Evolutionary conservation across 257 asterid genomes (phyloP).

Genomic region (Nicotiana knightiana): DNA sequence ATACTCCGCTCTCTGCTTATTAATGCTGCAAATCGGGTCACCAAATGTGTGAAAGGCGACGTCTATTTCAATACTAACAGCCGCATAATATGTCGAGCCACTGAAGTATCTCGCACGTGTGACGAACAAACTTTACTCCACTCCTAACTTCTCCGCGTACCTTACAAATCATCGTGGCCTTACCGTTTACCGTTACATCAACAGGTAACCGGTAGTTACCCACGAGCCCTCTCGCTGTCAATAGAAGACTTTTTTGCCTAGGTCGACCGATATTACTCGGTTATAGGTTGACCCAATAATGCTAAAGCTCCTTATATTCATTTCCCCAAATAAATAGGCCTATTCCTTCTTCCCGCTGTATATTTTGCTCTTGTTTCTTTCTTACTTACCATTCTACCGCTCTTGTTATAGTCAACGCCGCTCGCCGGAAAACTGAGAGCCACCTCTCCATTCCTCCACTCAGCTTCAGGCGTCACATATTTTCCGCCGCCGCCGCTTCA

Average conservation of each 20-base stretch:
- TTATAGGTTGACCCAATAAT: neutral
- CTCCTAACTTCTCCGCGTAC: neutral
- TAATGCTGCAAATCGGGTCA: neutral
- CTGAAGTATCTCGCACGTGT: neutral
- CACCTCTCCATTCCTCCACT: conserved; percentile 7
- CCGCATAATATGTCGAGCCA: no score
- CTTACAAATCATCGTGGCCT: neutral
- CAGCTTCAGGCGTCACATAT: no score
- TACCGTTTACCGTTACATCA: neutral
- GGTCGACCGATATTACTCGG: neutral
- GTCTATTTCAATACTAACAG: neutral
- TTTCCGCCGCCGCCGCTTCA: no score
- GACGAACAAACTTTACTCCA: neutral
- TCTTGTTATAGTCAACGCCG: conserved; percentile 35
- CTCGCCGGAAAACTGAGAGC: conserved; percentile 36
- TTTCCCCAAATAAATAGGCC: conserved; percentile 11
- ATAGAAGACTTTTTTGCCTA: neutral
- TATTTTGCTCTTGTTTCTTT: neutral
- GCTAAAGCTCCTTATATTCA: neutral
- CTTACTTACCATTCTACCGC: neutral
- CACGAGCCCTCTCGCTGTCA: neutral
- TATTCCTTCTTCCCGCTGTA: neutral
- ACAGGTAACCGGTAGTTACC: neutral
- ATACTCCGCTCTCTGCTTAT: neutral
- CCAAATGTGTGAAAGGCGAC: neutral